These are phyloP conservation scores for Metschnikowia gelsemii DNA, from an alignment of 805 yeast species.

Conservation along the genomic window DNA sequence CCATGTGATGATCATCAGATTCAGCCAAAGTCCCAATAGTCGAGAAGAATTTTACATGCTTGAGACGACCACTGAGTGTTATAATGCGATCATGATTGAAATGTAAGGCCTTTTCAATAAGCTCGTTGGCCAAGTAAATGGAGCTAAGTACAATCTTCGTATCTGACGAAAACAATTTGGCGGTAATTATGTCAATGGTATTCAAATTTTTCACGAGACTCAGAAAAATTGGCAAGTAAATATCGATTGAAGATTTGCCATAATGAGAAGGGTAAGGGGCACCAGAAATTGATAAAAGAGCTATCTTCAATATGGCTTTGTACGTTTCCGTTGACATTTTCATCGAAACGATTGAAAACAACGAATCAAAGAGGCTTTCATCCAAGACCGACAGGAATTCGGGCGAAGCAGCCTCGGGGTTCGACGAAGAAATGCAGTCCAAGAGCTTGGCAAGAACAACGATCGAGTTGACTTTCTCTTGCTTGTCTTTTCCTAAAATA, in stretches of 20 bases:
- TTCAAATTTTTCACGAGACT: constrained; percentile 39
- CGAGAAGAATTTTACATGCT: constrained; percentile 46
- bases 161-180: constrained; percentile 44
- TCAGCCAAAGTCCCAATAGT: constrained; percentile 42
- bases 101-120: constrained; percentile 43
- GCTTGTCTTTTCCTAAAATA: constrained; percentile 47
- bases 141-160: constrained; percentile 43
- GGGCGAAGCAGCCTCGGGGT: constrained; percentile 41
- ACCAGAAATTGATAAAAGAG: constrained; percentile 43
- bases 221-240: constrained; percentile 38
- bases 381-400: constrained; percentile 38
- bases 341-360: constrained; percentile 41
- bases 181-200: constrained; percentile 43
- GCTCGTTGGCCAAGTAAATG: constrained; percentile 45
- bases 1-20: constrained; percentile 35
- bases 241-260: constrained; percentile 32
- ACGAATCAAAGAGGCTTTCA: constrained; percentile 37
- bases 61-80: constrained; percentile 46
- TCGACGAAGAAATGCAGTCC: constrained; percentile 35
- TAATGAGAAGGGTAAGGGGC: constrained; percentile 37
- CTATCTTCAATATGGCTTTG: constrained; percentile 45
- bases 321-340: constrained; percentile 47
- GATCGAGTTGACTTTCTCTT: constrained; percentile 52
- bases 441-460: constrained; percentile 53
- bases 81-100: constrained; percentile 44